These are phyloP conservation scores for Peltaster fructicola DNA, from an alignment of 2,329 filamentous ascomycete genomes.

Conservation along the genomic window DNA sequence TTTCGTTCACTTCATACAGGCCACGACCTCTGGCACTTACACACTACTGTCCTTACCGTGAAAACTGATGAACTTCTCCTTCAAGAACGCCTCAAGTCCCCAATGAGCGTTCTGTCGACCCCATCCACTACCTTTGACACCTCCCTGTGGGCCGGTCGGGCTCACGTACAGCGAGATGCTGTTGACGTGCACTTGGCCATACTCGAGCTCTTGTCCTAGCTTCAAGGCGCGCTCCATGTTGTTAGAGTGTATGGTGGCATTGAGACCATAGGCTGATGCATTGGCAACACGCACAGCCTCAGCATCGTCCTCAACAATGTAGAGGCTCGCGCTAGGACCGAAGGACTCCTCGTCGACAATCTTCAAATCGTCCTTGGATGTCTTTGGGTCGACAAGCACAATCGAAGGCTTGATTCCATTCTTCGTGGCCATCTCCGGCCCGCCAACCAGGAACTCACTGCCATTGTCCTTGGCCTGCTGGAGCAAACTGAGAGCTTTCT, in stretches of 20 bases:
- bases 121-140: conserved; percentile 12
- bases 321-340: conserved; percentile 12
- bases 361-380: conserved; percentile 5
- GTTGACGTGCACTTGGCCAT: conserved; percentile 16
- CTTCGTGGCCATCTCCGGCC: conserved; percentile 4
- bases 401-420: conserved; percentile 9
- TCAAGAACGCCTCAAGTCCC: conserved; percentile 10
- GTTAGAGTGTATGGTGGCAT: conserved; percentile 13
- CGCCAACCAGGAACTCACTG: conserved; percentile 10
- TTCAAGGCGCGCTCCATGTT: conserved; percentile 12
- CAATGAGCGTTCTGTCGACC: conserved; percentile 11
- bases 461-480: conserved; percentile 12
- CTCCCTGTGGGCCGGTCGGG: conserved; percentile 10
- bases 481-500: conserved; percentile 15
- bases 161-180: conserved; percentile 12
- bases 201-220: conserved; percentile 11
- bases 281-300: conserved; percentile 12
- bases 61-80: conserved; percentile 20
- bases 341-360: conserved; percentile 16
- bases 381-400: conserved; percentile 5
- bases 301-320: conserved; percentile 10
- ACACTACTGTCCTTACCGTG: conserved; percentile 10
- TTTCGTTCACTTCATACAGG: no score
- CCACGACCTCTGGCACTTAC: neutral
- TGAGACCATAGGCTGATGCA: conserved; percentile 13